Evolutionary conservation across 768 basidiomycete genomes (phyloP), one percentile per base, ranked within the genome.

Genomic region (Vararia minispora): DNA sequence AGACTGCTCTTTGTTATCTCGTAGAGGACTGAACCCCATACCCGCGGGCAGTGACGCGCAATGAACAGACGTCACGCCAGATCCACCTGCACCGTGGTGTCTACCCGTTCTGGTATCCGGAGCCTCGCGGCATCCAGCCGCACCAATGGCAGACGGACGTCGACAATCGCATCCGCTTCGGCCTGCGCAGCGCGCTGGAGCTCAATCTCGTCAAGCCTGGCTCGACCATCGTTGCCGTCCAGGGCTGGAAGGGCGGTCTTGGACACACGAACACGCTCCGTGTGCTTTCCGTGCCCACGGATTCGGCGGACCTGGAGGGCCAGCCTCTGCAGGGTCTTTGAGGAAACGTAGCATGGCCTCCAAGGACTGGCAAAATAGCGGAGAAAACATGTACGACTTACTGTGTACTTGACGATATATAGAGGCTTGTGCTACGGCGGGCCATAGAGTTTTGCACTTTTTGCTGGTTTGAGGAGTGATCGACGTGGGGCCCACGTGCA

Each of bases 181-280:
- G 92, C 42, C 71, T 98, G 60, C 72, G 77, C 56, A 80, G 69
- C 55, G 95, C 87, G 3, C 68, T 97, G 31, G 71, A 64, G 13
- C 62, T 99, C 60, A 82, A 85, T 47, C 73, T 99, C 56, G 79
- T 98, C 66, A 76, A 78, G 53, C 77, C 88, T 26, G 87, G 89
- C 39, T 79, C 79, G 37, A 88, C 91, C 18, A 74, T 99, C 53
- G 69, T 98, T 46, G 94, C 94, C 34, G 84, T 99, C 4, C 95
- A 98, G 61, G 95, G 95, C n/a, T 99, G 94, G 94, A 94, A 91
- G 66, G 88, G 91, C 30, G 95, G 95, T 42, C 74, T 95, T 31
- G 92, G 91, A 23, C 90, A 95, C 64, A 92, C 89, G 48, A 91
- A 92, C 69, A 90, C 87, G 10, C 66, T 91, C 41, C 80, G 88